Conservation (phyloP, 768 basidiomycete genomes). For the Clitopilus passeckerianus region DNA sequence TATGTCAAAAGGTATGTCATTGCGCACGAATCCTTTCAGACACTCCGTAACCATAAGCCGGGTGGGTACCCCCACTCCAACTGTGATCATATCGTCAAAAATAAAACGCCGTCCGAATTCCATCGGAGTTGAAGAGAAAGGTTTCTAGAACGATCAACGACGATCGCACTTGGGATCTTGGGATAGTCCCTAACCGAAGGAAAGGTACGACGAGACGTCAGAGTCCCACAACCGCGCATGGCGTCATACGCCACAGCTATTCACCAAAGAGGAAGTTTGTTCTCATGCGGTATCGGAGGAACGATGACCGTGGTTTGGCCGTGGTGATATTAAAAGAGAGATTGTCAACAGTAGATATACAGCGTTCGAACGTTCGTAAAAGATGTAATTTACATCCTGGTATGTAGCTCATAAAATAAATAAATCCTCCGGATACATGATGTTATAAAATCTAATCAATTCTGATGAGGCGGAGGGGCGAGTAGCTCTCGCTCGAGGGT, state of each 20-base stretch:
- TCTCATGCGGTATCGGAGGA: background rate
- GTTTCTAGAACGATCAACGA: background rate
- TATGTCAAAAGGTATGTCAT: background rate
- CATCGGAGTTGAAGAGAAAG: background rate
- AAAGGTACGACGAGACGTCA: background rate
- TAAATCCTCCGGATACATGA: background rate
- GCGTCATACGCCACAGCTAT: background rate
- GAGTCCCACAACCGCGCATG: background rate
- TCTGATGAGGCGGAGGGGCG: background rate
- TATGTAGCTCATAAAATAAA: background rate
- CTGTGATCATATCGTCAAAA: background rate
- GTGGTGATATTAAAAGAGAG: no score
- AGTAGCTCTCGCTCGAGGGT: slow-evolving; percentile 7
- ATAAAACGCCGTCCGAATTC: background rate
- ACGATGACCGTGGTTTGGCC: no score
- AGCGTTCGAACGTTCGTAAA: no score
- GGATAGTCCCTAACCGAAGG: background rate
- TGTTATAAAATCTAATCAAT: background rate
- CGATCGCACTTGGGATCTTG: background rate
- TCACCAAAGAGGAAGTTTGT: background rate
- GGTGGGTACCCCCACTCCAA: background rate
- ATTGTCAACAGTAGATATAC: no score
- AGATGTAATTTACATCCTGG: no score
- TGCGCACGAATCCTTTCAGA: background rate
- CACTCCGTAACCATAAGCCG: background rate